Conservation (phyloP, 2,329 filamentous ascomycete genomes). For the Fusarium chuoi region DNA sequence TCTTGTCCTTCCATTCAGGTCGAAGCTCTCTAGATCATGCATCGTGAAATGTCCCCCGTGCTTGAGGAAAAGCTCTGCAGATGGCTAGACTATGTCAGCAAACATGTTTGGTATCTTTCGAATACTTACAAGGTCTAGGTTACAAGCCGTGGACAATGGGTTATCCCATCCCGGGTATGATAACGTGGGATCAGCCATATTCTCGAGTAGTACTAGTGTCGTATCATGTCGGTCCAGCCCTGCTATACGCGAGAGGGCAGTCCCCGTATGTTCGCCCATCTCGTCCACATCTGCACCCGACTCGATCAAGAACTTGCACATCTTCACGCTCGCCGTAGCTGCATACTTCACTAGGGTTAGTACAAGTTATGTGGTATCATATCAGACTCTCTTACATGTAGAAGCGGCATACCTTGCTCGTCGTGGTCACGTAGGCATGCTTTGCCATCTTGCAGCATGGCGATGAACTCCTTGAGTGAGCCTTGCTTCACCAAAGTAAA, state of each 20-base stretch:
- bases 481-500: slow-evolving; percentile 11
- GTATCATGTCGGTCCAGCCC: slow-evolving; percentile 1
- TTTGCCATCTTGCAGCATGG: not conserved
- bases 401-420: slow-evolving; percentile 16
- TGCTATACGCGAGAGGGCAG: slow-evolving; percentile 8
- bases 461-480: not conserved
- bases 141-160: slow-evolving; percentile 1
- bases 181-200: slow-evolving; percentile 16
- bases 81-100: not conserved
- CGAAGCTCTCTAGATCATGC: slow-evolving; percentile 9
- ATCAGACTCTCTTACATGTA: not conserved
- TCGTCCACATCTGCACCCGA: slow-evolving; percentile 28
- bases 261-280: slow-evolving; percentile 8
- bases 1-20: slow-evolving; percentile 9
- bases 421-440: slow-evolving; percentile 25
- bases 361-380: accelerated
- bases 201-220: slow-evolving; percentile 8
- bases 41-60: not conserved
- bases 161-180: slow-evolving; percentile 15
- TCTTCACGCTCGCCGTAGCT: not conserved
- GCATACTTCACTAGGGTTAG: not conserved
- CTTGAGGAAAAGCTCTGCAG: not conserved
- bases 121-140: slow-evolving; percentile 3
- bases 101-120: accelerated
- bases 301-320: slow-evolving; percentile 27